A percentile compares a stretch with the other conserved stretches of the same genome.
phyloP scores from a whole-genome alignment of 2,329 filamentous ascomycete genomes.

The Fusarium mangiferae region DNA sequence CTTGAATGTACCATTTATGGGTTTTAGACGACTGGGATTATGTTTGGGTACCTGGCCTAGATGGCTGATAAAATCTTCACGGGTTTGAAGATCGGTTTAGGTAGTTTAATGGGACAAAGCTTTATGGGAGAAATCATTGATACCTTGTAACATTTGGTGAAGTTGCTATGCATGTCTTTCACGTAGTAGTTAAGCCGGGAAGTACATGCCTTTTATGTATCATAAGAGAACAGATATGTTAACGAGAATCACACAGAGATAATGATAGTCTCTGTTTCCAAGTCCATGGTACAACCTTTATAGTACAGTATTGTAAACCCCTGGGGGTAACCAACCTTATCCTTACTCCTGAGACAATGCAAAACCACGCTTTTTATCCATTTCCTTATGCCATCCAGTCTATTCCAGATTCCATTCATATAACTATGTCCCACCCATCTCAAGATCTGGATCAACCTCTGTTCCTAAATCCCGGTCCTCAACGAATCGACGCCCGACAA shows the following conservation, averaged over 20 bases:
- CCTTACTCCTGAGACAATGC: slow-evolving; percentile 18
- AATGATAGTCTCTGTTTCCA: slow-evolving; percentile 2
- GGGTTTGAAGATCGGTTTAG: slow-evolving; percentile 55
- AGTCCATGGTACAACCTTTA: slow-evolving; percentile 9
- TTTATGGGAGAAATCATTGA: slow-evolving; percentile 8
- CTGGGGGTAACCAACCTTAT: slow-evolving; percentile 7
- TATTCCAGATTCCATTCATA: not conserved
- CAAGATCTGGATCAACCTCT: slow-evolving; percentile 77
- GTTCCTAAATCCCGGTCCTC: slow-evolving; percentile 84
- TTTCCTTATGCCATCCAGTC: not conserved
- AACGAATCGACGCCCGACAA: slow-evolving; percentile 78
- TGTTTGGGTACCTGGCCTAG: slow-evolving; percentile 39
- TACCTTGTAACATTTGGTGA: not conserved
- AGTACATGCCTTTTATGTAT: not conserved
- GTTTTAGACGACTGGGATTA: slow-evolving; percentile 37
- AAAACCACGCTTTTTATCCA: slow-evolving; percentile 11
- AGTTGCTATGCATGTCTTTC: not conserved
- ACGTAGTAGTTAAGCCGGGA: not conserved
- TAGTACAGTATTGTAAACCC: slow-evolving; percentile 10
- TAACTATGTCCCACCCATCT: slow-evolving; percentile 47
- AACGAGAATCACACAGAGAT: not conserved
- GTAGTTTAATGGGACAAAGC: slow-evolving; percentile 52
- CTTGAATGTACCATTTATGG: slow-evolving; percentile 33
- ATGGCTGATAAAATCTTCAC: slow-evolving; percentile 46
- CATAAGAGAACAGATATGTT: not conserved